Evolutionary conservation across 2,329 filamentous ascomycete genomes (phyloP), one percentile per base, ranked within the genome.

Genomic region (Penicillium sclerotiorum): DNA sequence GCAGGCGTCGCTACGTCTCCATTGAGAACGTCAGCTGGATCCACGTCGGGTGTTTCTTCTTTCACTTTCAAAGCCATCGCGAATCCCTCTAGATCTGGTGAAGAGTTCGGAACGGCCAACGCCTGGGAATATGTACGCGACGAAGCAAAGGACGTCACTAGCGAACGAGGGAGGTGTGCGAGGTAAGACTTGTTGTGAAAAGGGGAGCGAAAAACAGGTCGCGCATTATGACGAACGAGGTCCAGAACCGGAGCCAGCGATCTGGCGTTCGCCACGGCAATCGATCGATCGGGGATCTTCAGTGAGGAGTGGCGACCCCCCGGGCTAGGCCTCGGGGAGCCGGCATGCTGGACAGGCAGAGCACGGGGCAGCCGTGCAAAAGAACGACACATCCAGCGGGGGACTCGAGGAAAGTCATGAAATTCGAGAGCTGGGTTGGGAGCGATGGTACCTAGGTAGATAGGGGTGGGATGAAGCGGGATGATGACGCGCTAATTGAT

Each of bases 371-470:
- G 55, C 45, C 54, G 55, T 45, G 49, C 38, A 45, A 55, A 49
- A 51, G 49, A 51, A 45, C 56, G 56, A 61, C 58, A 67, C 68
- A 71, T 71, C 51, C 68, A 68, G 66, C 56, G 28, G 17, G n/a
- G n/a, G n/a, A n/a, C n/a, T n/a, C n/a, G n/a, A n/a, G n/a, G n/a
- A n/a, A n/a, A 25, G 20, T 38, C 22, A 36, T 36, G 40, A 25
- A 12, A 12, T 15, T 36, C n/a, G n/a, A n/a, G n/a, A n/a, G n/a
- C n/a, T n/a, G n/a, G n/a, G n/a, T n/a, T n/a, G n/a, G n/a, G 13
- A 7, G 4, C 13, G 9, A 20, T 12, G 39, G 30, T 37, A 11
- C 15, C 15, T 28, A 21, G 7, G 7, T 21, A 20, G 41, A 33
- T 11, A 48, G 40, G 18, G 22, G 38, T 27, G 41, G 32, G 28